These are phyloP conservation scores for Phytophthora capsici DNA, from an alignment of 352 stramenopile genomes.

Conservation along the genomic window DNA sequence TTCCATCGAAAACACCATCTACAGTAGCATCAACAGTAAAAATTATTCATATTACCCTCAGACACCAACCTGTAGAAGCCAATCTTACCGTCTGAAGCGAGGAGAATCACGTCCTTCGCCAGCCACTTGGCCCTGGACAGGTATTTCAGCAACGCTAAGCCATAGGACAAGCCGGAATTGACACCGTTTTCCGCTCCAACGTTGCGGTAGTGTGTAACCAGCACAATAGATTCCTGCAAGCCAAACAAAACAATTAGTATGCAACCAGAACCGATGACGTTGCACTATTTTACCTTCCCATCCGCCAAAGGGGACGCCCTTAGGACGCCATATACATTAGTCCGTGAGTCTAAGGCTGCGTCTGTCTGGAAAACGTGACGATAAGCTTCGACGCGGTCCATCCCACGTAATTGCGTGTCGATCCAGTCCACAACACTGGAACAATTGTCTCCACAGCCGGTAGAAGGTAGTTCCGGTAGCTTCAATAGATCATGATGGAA, in stretches of 20 bases:
- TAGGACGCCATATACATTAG: constrained; percentile 85
- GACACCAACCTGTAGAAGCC: background rate
- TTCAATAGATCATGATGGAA: constrained; percentile 53
- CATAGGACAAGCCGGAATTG: constrained; percentile 64
- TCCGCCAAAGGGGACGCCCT: constrained; percentile 74
- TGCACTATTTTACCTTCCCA: constrained; percentile 53
- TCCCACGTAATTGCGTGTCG: constrained; percentile 46
- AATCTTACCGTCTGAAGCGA: constrained; percentile 70
- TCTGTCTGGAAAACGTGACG: constrained; percentile 52
- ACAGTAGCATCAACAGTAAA: constrained; percentile 4
- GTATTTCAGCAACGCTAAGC: constrained; percentile 66
- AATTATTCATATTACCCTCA: background rate
- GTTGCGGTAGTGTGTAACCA: constrained; percentile 80
- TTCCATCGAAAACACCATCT: constrained; percentile 72
- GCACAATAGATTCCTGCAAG: constrained; percentile 60
- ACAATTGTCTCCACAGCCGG: constrained; percentile 58
- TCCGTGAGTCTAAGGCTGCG: constrained; percentile 28
- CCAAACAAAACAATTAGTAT: background rate
- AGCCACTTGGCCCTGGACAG: constrained; percentile 74
- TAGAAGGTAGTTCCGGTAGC: constrained; percentile 35
- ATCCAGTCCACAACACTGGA: constrained; percentile 64
- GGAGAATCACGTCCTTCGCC: constrained; percentile 83
- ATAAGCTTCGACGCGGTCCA: constrained; percentile 72
- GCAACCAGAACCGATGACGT: background rate
- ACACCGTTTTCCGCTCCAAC: constrained; percentile 43